Evolutionary conservation across 768 basidiomycete species (phyloP), one percentile per base, ranked within the genome.

Genomic region (Boletus tomentosulus): DNA sequence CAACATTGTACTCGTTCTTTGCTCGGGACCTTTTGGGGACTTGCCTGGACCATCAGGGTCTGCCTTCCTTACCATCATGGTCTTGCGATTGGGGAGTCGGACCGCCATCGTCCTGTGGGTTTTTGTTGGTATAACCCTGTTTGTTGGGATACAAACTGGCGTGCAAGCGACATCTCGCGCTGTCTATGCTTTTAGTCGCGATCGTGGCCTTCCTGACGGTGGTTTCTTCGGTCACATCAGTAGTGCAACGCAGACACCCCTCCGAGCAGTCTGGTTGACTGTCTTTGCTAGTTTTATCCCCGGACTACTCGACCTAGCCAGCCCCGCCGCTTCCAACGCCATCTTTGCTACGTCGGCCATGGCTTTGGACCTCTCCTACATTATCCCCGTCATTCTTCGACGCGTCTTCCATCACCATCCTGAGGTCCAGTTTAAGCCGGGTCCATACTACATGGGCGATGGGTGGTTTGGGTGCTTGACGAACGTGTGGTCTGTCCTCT

Each of bases 1-100:
- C 48, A 86, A 85, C 66, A 82, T 86, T 56, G 75, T 76, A 3
- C 66, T 85, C 38, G 72, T 85, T 12, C 72, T 85, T n/a, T 85
- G 81, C 64, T 80, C 79, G 1, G 81, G 81, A 11, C 69, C 75
- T 24, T 62, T 80, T 59, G 65, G 39, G 31, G 67, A 76, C 55
- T 74, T 84, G 8, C 81, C 82, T 0, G 82, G 81, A 2, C 64
- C 76, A 1, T 77, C 79, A 5, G 80, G 77, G 7, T 78, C 76
- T 19, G 79, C 82, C 15, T 81, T 85, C 67, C 76, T 83, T 31
- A 72, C 77, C 62, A 82, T 83, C 62, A 80, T 84, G 79, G 70
- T 69, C 37, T 57, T 78, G 52, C 74, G 81, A 50, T 73, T 83
- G 65, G 84, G 84, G 39, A 73, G 72, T 46, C 71, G 64, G 0